A percentile compares a stretch with the other conserved stretches of the same genome.
Conservation (phyloP, 805 yeast species). For the Candida rishiriensis region DNA sequence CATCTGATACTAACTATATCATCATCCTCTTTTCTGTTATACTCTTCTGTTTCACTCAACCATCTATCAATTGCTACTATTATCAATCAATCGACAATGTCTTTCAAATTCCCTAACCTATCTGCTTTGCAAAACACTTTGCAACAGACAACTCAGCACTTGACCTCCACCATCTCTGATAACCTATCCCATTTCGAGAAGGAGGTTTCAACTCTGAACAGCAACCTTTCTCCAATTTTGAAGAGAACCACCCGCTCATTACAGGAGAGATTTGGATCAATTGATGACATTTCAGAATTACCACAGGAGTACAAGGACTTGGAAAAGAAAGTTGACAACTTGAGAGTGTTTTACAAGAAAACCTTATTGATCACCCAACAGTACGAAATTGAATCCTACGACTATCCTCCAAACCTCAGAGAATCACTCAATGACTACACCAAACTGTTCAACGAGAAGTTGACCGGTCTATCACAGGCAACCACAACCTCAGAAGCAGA, state of each 20-base stretch:
- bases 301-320: constrained; percentile 69
- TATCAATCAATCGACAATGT: constrained; percentile 11
- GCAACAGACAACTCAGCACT: constrained; percentile 32
- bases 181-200: constrained; percentile 28
- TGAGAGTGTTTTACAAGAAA: constrained; percentile 55
- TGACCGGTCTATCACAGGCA: constrained; percentile 58
- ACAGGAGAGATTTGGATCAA: constrained; percentile 58
- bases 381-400: constrained; percentile 71
- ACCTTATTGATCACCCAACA: constrained; percentile 51
- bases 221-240: constrained; percentile 47
- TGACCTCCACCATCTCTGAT: constrained; percentile 28
- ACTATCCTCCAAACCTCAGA: constrained; percentile 74
- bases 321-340: constrained; percentile 62
- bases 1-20: too few species aligned
- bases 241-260: constrained; percentile 56
- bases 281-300: constrained; percentile 65
- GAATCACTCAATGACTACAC: constrained; percentile 64
- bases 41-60: too few species aligned
- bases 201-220: constrained; percentile 32
- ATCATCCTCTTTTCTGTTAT: too few species aligned
- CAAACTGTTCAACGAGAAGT: constrained; percentile 49
- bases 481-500: constrained; percentile 65
- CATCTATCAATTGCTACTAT: too few species aligned
- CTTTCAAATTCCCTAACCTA: constrained; percentile 31
- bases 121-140: constrained; percentile 25